Percentiles rank a stretch among this genome's conserved stretches.
These are phyloP conservation scores for Aspergillus ochraceus DNA, from an alignment of 2,329 filamentous ascomycete genomes.

Conservation along the genomic window DNA sequence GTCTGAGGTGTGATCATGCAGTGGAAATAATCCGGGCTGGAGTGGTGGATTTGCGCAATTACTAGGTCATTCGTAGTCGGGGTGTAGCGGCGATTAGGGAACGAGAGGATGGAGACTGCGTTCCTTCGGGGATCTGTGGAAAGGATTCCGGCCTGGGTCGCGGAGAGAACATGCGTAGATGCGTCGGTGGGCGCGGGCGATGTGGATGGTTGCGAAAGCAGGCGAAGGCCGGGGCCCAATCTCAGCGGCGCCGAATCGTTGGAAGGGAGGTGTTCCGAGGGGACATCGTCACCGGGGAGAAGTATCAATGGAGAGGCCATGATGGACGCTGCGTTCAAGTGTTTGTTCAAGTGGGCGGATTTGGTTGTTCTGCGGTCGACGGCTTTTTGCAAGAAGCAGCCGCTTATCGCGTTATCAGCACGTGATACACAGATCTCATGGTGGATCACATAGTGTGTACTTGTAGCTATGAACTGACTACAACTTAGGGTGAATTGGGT, in stretches of 20 bases:
- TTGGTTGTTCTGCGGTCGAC: not conserved
- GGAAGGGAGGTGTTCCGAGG: slow-evolving; percentile 65
- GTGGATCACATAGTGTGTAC: no score
- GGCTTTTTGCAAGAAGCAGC: slow-evolving; percentile 5
- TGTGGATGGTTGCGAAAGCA: slow-evolving; percentile 72
- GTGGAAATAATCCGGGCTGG: slow-evolving; percentile 74
- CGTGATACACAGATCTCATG: slow-evolving; percentile 19
- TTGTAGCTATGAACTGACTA: no score
- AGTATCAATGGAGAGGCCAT: slow-evolving; percentile 67
- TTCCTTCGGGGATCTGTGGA: slow-evolving; percentile 44
- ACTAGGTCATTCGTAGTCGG: slow-evolving; percentile 81
- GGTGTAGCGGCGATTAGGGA: slow-evolving; percentile 63
- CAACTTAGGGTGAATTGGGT: no score
- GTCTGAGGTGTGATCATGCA: slow-evolving; percentile 70
- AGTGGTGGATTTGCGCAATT: slow-evolving; percentile 80
- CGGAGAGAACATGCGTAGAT: slow-evolving; percentile 43
- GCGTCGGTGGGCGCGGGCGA: slow-evolving; percentile 61
- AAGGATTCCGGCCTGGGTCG: slow-evolving; percentile 37
- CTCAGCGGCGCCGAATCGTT: slow-evolving; percentile 68
- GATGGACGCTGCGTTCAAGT: not conserved
- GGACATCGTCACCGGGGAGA: slow-evolving; percentile 78
- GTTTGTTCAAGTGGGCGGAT: no score
- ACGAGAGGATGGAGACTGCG: slow-evolving; percentile 34
- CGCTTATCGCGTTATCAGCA: slow-evolving; percentile 27
- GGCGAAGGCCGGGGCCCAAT: slow-evolving; percentile 79